These are phyloP conservation scores for Juncus effusus DNA, from an alignment of 176 grass and related monocot species.

Conservation along the genomic window DNA sequence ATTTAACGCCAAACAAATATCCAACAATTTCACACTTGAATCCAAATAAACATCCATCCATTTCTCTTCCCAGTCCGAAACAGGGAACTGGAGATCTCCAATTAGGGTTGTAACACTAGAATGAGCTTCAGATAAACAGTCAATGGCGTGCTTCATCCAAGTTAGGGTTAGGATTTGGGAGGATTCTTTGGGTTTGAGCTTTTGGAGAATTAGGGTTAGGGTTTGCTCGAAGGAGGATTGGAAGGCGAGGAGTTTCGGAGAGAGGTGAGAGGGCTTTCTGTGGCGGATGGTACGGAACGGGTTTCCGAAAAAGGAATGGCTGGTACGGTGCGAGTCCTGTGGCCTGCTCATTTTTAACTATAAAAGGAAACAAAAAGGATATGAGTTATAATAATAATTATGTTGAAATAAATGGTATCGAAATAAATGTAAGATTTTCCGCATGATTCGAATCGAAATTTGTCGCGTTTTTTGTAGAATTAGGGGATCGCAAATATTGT, in stretches of 20 bases:
- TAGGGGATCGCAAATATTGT: too few relatives aligned
- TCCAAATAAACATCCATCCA: conserved; percentile 90
- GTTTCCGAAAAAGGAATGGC: conserved; percentile 50
- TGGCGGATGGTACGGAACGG: conserved; percentile 45
- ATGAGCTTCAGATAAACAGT: conserved; percentile 48
- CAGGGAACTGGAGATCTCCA: conserved; percentile 62
- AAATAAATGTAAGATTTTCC: too few relatives aligned
- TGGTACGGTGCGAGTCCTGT: conserved; percentile 36
- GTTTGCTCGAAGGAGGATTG: conserved; percentile 50
- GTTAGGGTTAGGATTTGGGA: conserved; percentile 50
- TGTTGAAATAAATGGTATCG: too few relatives aligned
- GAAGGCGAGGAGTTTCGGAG: conserved; percentile 41
- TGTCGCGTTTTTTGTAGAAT: too few relatives aligned
- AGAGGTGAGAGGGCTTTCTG: conserved; percentile 36
- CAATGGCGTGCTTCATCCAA: conserved; percentile 61
- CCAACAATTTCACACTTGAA: conserved; percentile 71
- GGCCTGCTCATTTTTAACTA: conserved; percentile 60
- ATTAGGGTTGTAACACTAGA: conserved; percentile 49
- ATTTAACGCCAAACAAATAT: conserved; percentile 66
- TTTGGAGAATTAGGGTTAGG: conserved; percentile 47
- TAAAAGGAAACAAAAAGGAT: not conserved
- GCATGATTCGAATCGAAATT: too few relatives aligned
- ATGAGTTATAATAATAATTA: too few relatives aligned
- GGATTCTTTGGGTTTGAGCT: conserved; percentile 42
- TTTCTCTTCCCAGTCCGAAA: conserved; percentile 84